Conservation (phyloP, 140 eudicot species). For the Cichorium intybus region DNA sequence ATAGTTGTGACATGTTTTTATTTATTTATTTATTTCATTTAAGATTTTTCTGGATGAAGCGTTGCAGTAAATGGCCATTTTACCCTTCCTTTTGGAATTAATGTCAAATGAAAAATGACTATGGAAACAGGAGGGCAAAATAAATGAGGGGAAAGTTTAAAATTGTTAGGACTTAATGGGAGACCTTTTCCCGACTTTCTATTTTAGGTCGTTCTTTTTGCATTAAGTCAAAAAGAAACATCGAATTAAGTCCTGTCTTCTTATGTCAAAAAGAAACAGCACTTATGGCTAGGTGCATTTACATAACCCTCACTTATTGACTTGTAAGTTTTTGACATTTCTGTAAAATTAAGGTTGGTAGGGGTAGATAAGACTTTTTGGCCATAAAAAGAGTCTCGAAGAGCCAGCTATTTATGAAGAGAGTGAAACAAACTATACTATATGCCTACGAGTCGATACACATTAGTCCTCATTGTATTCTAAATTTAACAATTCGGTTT, state of each 20-base stretch:
- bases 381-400: conserved; percentile 6
- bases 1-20: background rate
- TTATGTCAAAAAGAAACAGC: background rate
- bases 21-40: too few species aligned
- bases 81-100: background rate
- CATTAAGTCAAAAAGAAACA: too few species aligned
- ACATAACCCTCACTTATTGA: background rate
- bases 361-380: background rate
- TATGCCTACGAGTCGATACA: background rate
- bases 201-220: too few species aligned
- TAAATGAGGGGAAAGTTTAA: too few species aligned
- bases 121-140: too few species aligned
- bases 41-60: too few species aligned
- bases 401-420: background rate
- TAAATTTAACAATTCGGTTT: too few species aligned
- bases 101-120: background rate
- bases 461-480: background rate
- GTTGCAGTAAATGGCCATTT: background rate
- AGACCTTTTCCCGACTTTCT: too few species aligned
- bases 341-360: background rate
- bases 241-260: background rate
- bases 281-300: background rate
- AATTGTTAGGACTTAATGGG: too few species aligned
- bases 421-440: conserved; percentile 1
- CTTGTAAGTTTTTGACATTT: background rate